A percentile compares a stretch with the other conserved stretches of the same genome.
phyloP scores from a whole-genome alignment of 352 stramenopile genomes.

The Globisporangium parvum region DNA sequence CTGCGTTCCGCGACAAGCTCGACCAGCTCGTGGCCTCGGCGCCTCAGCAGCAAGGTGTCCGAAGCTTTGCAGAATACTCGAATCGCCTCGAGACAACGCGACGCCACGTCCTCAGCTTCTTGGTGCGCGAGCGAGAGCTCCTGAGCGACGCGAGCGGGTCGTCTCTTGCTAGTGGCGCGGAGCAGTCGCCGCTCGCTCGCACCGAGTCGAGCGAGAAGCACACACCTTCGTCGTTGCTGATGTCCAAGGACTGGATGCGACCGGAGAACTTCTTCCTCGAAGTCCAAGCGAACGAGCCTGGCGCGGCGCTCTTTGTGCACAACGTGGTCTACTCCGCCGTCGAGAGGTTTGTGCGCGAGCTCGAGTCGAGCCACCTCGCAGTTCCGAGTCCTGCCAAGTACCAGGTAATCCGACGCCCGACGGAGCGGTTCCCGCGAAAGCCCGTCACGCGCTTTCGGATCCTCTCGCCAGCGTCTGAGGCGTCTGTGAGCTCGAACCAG shows the following conservation, averaged over 20 bases:
- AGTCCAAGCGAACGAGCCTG: conserved; percentile 36
- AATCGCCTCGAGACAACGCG: conserved; percentile 21
- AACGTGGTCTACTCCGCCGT: conserved; percentile 39
- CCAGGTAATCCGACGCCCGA: conserved; percentile 73
- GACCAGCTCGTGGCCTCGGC: conserved; percentile 1
- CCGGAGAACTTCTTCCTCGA: conserved; percentile 54
- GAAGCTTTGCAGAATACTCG: conserved; percentile 24
- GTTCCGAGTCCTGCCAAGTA: conserved; percentile 61
- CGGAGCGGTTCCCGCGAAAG: conserved; percentile 54
- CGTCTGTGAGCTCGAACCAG: conserved; percentile 4
- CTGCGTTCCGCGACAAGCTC: conserved; percentile 5
- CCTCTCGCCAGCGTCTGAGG: background rate
- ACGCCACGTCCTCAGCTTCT: conserved; percentile 16
- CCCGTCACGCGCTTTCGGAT: conserved; percentile 57
- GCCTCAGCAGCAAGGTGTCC: background rate
- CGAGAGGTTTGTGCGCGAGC: conserved; percentile 60
- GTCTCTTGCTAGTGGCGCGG: background rate
- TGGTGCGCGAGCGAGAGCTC: conserved; percentile 12
- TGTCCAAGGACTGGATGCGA: conserved; percentile 20
- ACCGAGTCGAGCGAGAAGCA: background rate
- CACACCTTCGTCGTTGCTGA: background rate
- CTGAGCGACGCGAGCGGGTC: background rate
- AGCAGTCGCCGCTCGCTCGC: background rate
- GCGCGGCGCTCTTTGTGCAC: conserved; percentile 50
- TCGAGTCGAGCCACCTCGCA: conserved; percentile 50